These are phyloP conservation scores for Annulohypoxylon moriforme DNA, from an alignment of 495 filamentous ascomycete species.

Conservation along the genomic window DNA sequence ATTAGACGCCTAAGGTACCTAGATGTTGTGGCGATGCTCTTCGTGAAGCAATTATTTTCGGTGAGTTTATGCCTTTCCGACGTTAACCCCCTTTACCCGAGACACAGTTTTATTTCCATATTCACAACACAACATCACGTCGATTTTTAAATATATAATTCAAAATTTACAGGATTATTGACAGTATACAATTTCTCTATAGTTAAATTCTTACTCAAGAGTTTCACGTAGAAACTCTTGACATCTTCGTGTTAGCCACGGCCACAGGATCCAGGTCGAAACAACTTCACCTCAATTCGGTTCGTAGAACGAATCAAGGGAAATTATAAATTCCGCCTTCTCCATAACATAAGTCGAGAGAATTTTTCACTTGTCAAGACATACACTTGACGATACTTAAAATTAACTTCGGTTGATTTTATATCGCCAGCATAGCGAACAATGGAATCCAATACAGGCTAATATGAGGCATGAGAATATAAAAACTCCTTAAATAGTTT, in stretches of 20 bases:
- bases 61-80: not conserved
- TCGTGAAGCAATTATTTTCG: not conserved
- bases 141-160: not conserved
- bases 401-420: too few relatives aligned
- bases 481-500: too few relatives aligned
- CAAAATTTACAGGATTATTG: not conserved
- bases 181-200: not conserved
- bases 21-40: not conserved
- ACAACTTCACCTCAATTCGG: not conserved
- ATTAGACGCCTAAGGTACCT: too few relatives aligned
- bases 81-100: not conserved
- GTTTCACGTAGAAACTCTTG: not conserved
- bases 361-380: too few relatives aligned
- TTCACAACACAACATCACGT: not conserved
- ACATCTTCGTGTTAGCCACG: not conserved
- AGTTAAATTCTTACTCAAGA: not conserved
- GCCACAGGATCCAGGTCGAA: not conserved
- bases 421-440: too few relatives aligned
- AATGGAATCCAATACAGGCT: too few relatives aligned
- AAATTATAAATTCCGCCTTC: not conserved
- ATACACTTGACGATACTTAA: too few relatives aligned
- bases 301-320: not conserved
- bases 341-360: too few relatives aligned
- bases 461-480: too few relatives aligned
- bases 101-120: not conserved